phyloP scores from a whole-genome alignment of 2,329 filamentous ascomycete species.

The Graphilbum sp. region DNA sequence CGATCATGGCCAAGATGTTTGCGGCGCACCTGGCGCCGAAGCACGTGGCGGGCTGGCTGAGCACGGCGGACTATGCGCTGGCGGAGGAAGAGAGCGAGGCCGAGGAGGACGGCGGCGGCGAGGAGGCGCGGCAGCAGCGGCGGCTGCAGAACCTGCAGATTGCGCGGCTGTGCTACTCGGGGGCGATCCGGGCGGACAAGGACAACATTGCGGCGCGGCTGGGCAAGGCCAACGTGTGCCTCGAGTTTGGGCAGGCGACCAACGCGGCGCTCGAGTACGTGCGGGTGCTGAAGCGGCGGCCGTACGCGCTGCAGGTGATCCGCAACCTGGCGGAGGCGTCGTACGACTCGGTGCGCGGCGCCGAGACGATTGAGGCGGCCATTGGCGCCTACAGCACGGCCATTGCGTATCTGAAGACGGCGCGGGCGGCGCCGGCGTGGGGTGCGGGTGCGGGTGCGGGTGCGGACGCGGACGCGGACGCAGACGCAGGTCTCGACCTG shows the following conservation, averaged over 20 bases:
- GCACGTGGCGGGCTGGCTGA: slow-evolving; percentile 41
- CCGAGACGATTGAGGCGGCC: slow-evolving; percentile 24
- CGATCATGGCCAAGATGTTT: slow-evolving; percentile 42
- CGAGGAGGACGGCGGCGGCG: slow-evolving; percentile 23
- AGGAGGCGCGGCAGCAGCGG: slow-evolving; percentile 10
- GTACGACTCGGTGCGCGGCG: slow-evolving; percentile 30
- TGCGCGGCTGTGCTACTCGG: slow-evolving; percentile 41
- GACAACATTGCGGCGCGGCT: slow-evolving; percentile 40
- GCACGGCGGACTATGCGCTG: slow-evolving; percentile 39
- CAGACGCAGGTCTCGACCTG: background rate
- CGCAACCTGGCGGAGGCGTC: slow-evolving; percentile 40
- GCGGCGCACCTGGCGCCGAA: slow-evolving; percentile 48
- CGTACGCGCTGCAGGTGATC: slow-evolving; percentile 36
- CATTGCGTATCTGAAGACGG: slow-evolving; percentile 20
- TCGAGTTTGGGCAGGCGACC: slow-evolving; percentile 35
- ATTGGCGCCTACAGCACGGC: slow-evolving; percentile 31
- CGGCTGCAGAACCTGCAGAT: slow-evolving; percentile 30
- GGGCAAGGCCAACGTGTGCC: slow-evolving; percentile 40
- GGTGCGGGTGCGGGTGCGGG: background rate
- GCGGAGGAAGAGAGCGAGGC: slow-evolving; percentile 22
- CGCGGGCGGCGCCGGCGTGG: slow-evolving; percentile 16
- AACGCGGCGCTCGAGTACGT: slow-evolving; percentile 41
- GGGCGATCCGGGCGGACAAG: slow-evolving; percentile 40
- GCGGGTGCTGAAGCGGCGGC: slow-evolving; percentile 32
- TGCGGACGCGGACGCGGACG: background rate